Conservation (phyloP, 2,329 filamentous ascomycete genomes). For the Scedosporium apiospermum region DNA sequence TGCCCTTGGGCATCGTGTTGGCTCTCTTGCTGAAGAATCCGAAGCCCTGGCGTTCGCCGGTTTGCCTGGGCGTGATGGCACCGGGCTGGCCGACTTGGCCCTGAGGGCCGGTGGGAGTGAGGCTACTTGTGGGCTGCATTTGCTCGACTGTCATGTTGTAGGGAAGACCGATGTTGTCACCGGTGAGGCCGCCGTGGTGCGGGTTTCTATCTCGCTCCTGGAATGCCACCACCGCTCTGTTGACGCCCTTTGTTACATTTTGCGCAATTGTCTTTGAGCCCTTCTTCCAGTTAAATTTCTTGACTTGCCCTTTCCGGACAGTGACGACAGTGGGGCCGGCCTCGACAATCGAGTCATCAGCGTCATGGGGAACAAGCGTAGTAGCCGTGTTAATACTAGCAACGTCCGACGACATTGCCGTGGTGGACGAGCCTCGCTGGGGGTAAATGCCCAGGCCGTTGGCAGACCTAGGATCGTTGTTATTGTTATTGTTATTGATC, state of each 20-base stretch:
- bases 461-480: conserved; percentile 33
- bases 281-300: conserved; percentile 99
- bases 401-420: conserved; percentile 37
- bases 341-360: conserved; percentile 58
- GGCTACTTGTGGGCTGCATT: conserved; percentile 34
- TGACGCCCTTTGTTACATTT: conserved; percentile 87
- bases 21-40: conserved; percentile 56
- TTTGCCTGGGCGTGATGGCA: not conserved
- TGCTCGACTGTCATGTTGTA: conserved; percentile 58
- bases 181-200: conserved; percentile 39
- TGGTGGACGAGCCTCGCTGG: conserved; percentile 38
- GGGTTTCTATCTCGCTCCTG: conserved; percentile 46
- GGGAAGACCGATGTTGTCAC: conserved; percentile 58
- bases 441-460: conserved; percentile 50
- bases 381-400: conserved; percentile 46
- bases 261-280: conserved; percentile 89
- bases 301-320: conserved; percentile 85
- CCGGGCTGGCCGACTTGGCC: conserved; percentile 16
- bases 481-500: conserved; percentile 26
- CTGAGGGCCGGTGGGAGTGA: conserved; percentile 13
- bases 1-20: conserved; percentile 35
- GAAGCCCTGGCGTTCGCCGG: conserved; percentile 46
- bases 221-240: conserved; percentile 76
- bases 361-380: conserved; percentile 50
- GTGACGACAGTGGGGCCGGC: conserved; percentile 88